Base-by-base conservation (phyloP, 495 filamentous ascomycete genomes). In the Tuber umbilicatum region DNA sequence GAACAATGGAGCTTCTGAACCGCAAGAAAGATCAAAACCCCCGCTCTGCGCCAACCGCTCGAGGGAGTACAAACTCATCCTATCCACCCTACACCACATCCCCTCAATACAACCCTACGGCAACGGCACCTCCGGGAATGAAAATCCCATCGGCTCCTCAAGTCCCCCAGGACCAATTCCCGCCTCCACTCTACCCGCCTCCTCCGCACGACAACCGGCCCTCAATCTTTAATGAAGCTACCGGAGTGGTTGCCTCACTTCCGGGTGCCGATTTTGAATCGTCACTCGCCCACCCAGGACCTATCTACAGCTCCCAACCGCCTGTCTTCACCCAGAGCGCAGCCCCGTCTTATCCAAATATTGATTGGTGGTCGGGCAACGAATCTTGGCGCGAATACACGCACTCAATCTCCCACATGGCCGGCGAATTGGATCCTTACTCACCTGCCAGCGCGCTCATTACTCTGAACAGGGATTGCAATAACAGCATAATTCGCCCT, bases 1-100 rank as follows among this genome's bases (percentile, higher is more conserved):
- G 80, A 21, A 82, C 80, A 50, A 79, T 82, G 80, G 80, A 82
- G 6, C 75, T 81, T 55, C 55, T 81, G 17, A 73, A 81, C 64
- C 80, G 75, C 16, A 81, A 81, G 37, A 73, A 69, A n/a, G 79
- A 79, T n/a, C 79, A 81, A 37, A 73, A 72, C 40, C 79, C 80
- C 23, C 60, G 73, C 12, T 40, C 76, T 43, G 70, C 40, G 37
- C 41, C 74, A 79, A 42, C 60, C 60, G 38, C 75, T 16, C 77
- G 77, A 1, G 31, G 43, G 7, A 79, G 71, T 21, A 17, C 42
- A n/a, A 67, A 47, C n/a, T 41, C 71, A 55, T 64, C 76, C 27
- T 81, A 81, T 40, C 78, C 79, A 31, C 17, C 79, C 17, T 80
- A 78, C 31, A 75, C 68, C 45, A 55, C 74, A 27, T 74, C 74